These are phyloP conservation scores for Pachysandra terminalis DNA, from an alignment of 164 flowering plant species.

Conservation along the genomic window DNA sequence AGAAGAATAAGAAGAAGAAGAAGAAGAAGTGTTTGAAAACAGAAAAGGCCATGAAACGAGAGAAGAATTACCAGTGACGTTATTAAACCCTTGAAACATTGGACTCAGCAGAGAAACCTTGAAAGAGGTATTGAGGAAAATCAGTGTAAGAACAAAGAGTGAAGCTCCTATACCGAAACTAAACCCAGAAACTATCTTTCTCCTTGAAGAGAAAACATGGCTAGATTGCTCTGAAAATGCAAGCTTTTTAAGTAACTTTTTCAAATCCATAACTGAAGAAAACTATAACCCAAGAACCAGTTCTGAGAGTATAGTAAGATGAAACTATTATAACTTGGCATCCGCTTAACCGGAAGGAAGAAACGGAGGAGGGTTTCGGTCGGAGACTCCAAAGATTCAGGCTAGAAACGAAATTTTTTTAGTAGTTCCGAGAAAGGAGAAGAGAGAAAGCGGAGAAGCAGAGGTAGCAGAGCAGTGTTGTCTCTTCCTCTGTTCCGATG, in stretches of 20 bases:
- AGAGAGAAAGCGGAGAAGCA: conserved; percentile 4
- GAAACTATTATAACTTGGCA: too few relatives aligned
- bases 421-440: background rate
- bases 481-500: background rate
- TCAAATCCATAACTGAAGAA: conserved; percentile 26
- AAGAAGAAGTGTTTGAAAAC: conserved; percentile 15
- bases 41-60: conserved; percentile 30
- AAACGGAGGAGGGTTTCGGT: background rate
- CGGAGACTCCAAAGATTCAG: background rate
- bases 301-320: background rate
- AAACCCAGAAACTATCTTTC: conserved; percentile 46
- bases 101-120: conserved; percentile 24
- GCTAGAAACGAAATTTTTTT: background rate
- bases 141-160: conserved; percentile 26
- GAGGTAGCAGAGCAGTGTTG: conserved; percentile 8
- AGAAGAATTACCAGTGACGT: conserved; percentile 14
- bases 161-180: conserved; percentile 36
- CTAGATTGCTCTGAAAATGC: conserved; percentile 32
- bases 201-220: conserved; percentile 21
- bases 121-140: conserved; percentile 27
- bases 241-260: conserved; percentile 23
- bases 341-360: background rate
- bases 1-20: conserved; percentile 8
- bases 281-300: background rate
- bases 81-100: conserved; percentile 26